Percentiles rank a stretch among this genome's conserved stretches.
Evolutionary conservation across 768 basidiomycete genomes (phyloP).

Genomic region (Boletus tomentosulus): DNA sequence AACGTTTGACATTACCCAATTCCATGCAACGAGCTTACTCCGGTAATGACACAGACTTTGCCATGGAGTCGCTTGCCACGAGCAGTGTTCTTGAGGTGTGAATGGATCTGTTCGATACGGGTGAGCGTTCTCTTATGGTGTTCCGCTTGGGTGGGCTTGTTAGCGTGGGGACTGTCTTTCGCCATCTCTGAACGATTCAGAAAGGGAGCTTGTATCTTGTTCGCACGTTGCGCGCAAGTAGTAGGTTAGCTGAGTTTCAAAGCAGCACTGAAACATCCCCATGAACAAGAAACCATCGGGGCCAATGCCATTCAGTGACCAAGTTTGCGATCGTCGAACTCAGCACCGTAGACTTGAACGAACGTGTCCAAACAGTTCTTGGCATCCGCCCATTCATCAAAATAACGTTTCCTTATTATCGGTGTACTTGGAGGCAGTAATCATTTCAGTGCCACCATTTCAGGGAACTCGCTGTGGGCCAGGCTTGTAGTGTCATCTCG

Average conservation of each 20-base stretch:
- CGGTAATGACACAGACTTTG: slow-evolving; percentile 87
- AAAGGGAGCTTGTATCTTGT: background rate
- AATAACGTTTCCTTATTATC: too few species aligned
- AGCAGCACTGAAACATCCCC: background rate
- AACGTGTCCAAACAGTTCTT: too few species aligned
- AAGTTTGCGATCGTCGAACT: too few species aligned
- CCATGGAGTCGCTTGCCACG: slow-evolving; percentile 56
- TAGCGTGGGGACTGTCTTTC: slow-evolving; percentile 7
- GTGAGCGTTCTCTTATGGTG: slow-evolving; percentile 57
- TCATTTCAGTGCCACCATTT: too few species aligned
- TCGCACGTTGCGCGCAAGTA: background rate
- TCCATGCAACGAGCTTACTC: slow-evolving; percentile 80
- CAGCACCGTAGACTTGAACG: too few species aligned
- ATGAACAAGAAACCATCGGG: background rate
- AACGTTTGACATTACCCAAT: slow-evolving; percentile 60
- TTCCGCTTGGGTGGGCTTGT: slow-evolving; percentile 37
- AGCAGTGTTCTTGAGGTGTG: slow-evolving; percentile 55
- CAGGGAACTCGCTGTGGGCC: too few species aligned
- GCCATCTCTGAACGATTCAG: slow-evolving; percentile 8
- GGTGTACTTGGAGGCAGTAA: too few species aligned
- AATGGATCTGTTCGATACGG: slow-evolving; percentile 63
- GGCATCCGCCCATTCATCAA: too few species aligned
- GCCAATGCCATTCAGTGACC: too few species aligned
- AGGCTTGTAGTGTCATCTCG: too few species aligned
- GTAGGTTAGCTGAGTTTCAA: background rate